phyloP scores from a whole-genome alignment of 2,329 filamentous ascomycete genomes.

The Thyridium curvatum region DNA sequence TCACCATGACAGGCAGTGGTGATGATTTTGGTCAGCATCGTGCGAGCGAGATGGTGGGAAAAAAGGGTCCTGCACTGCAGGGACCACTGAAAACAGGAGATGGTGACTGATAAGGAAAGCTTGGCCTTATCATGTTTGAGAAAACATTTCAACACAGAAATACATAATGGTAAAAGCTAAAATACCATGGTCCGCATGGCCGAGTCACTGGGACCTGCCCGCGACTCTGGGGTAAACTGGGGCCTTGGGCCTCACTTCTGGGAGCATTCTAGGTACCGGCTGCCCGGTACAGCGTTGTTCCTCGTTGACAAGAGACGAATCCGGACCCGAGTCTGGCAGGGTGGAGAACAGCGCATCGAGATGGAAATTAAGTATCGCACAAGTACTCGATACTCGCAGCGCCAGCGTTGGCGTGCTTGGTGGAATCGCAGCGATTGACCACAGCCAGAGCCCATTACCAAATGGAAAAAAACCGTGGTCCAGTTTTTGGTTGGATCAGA shows the following conservation, averaged over 20 bases:
- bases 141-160: constrained; percentile 23
- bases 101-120: constrained; percentile 7
- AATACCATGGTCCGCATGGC: not conserved
- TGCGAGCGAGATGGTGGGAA: not conserved
- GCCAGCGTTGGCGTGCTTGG: constrained; percentile 10
- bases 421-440: not conserved
- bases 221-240: not conserved
- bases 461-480: constrained; percentile 32
- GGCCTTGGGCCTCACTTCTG: not conserved
- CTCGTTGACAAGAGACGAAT: too few species aligned
- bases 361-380: not conserved
- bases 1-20: not conserved
- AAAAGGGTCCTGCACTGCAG: constrained; percentile 1
- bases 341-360: too few species aligned
- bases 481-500: constrained; percentile 22
- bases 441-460: constrained; percentile 34
- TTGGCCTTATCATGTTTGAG: constrained; percentile 21
- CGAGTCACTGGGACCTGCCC: not conserved
- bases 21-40: constrained; percentile 11
- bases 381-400: constrained; percentile 8
- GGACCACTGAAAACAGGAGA: constrained; percentile 8
- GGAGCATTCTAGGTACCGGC: too few species aligned
- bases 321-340: too few species aligned
- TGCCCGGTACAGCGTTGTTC: too few species aligned
- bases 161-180: constrained; percentile 25